These are phyloP conservation scores for Pleurotus giganteus DNA, from an alignment of 768 basidiomycete genomes.

Conservation along the genomic window DNA sequence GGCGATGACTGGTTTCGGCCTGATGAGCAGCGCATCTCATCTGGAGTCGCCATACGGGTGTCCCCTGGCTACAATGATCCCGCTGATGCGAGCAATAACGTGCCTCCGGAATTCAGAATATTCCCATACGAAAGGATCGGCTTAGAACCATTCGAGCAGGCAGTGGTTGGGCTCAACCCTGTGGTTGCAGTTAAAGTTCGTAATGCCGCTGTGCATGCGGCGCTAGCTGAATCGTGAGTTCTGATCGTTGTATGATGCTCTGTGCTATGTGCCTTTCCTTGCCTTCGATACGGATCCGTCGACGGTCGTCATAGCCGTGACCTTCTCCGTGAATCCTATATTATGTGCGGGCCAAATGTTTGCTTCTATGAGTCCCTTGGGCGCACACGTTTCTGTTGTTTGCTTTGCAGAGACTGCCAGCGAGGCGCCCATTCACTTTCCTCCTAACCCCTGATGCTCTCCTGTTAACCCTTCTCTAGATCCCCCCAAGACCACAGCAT, in stretches of 20 bases:
- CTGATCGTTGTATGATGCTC: background rate
- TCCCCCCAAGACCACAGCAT: slow-evolving; percentile 55
- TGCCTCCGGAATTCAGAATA: slow-evolving; percentile 47
- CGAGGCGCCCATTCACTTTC: background rate
- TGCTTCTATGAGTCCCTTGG: too few species aligned
- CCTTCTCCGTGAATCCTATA: too few species aligned
- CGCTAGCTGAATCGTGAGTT: slow-evolving; percentile 61
- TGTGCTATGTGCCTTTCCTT: too few species aligned
- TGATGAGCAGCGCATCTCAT: slow-evolving; percentile 68
- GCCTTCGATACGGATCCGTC: too few species aligned
- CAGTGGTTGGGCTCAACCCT: slow-evolving; percentile 71
- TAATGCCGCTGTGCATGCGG: slow-evolving; percentile 77
- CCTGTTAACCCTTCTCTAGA: slow-evolving; percentile 37
- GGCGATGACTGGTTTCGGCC: slow-evolving; percentile 84
- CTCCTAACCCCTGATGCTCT: too few species aligned
- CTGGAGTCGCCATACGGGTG: slow-evolving; percentile 64
- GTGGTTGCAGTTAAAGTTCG: slow-evolving; percentile 82
- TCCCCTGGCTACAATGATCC: background rate
- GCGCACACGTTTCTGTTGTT: too few species aligned
- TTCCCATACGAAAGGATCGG: slow-evolving; percentile 79
- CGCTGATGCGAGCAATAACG: background rate
- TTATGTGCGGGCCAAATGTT: too few species aligned
- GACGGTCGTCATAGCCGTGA: too few species aligned
- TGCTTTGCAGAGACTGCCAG: background rate
- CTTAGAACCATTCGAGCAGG: slow-evolving; percentile 73